These are phyloP conservation scores for Cardiospermum halicacabum DNA, from an alignment of 345 rosid species.

Conservation along the genomic window DNA sequence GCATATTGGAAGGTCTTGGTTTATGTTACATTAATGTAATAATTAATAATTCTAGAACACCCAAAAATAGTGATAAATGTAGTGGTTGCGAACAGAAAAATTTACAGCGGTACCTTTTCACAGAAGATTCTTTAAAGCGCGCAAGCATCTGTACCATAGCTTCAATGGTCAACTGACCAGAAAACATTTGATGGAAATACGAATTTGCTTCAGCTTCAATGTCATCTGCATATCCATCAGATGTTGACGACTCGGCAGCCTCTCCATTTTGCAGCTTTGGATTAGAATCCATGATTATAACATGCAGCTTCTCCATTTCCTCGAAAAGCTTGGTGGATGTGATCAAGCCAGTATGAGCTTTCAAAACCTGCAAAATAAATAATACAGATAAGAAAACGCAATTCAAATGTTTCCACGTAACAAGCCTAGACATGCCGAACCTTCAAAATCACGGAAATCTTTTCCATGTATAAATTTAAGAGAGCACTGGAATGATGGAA, in stretches of 20 bases:
- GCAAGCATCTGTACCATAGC: slow-evolving; percentile 97
- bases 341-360: slow-evolving; percentile 43
- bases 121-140: slow-evolving; percentile 76
- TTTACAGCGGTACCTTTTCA: slow-evolving; percentile 44
- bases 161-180: slow-evolving; percentile 75
- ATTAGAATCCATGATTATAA: slow-evolving; percentile 45
- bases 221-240: slow-evolving; percentile 71
- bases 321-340: slow-evolving; percentile 52
- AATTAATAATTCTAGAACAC: too few relatives aligned
- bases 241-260: slow-evolving; percentile 53
- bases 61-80: too few relatives aligned
- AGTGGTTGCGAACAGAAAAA: background rate
- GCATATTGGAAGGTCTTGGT: too few relatives aligned
- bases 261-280: slow-evolving; percentile 69
- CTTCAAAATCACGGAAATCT: slow-evolving; percentile 60
- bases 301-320: slow-evolving; percentile 66
- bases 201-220: slow-evolving; percentile 93
- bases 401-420: background rate
- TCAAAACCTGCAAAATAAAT: slow-evolving; percentile 49
- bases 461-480: slow-evolving; percentile 54
- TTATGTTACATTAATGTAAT: too few relatives aligned
- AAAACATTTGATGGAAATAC: slow-evolving; percentile 93
- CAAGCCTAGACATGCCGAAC: slow-evolving; percentile 27
- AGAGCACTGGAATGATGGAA: slow-evolving; percentile 54
- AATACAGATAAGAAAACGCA: slow-evolving; percentile 1